A percentile compares a stretch with the other conserved stretches of the same genome.
Evolutionary conservation across 805 yeast species (phyloP).

Genomic region (Starmerella stellata): DNA sequence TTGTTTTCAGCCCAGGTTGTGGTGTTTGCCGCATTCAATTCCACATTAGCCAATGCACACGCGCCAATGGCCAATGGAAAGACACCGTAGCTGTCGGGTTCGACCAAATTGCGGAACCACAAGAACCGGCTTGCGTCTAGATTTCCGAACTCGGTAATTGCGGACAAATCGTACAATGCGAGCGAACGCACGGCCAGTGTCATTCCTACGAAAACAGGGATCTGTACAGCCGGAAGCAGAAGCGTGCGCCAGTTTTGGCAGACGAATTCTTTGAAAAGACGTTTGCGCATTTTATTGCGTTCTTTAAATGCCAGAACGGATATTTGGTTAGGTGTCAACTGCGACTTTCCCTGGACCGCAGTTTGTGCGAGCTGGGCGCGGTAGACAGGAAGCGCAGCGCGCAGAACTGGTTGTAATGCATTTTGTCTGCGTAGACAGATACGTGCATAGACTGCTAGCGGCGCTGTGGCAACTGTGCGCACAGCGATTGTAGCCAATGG

Average conservation of each 20-base stretch:
- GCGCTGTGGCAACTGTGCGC: slow-evolving; percentile 52
- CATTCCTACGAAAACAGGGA: slow-evolving; percentile 73
- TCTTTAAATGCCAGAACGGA: slow-evolving; percentile 58
- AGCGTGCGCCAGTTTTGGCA: slow-evolving; percentile 68
- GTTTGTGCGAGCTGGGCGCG: slow-evolving; percentile 33
- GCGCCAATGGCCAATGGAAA: slow-evolving; percentile 60
- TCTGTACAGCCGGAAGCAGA: slow-evolving; percentile 53
- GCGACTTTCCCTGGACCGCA: slow-evolving; percentile 20
- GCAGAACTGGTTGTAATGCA: slow-evolving; percentile 47
- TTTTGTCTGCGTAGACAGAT: slow-evolving; percentile 52
- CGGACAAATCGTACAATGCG: slow-evolving; percentile 34
- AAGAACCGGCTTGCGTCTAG: slow-evolving; percentile 27
- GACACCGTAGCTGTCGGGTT: slow-evolving; percentile 41
- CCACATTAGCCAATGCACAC: slow-evolving; percentile 56
- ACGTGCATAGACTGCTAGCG: slow-evolving; percentile 60
- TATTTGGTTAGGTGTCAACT: slow-evolving; percentile 62
- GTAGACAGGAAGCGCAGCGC: slow-evolving; percentile 60
- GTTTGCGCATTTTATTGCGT: slow-evolving; percentile 52
- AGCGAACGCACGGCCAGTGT: slow-evolving; percentile 57
- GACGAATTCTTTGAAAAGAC: slow-evolving; percentile 43
- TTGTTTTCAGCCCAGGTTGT: neutral
- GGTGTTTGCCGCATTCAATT: slow-evolving; percentile 56
- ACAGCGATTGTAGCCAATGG: slow-evolving; percentile 55
- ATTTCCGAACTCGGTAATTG: slow-evolving; percentile 16
- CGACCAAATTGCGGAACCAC: slow-evolving; percentile 45